Evolutionary conservation across 148 eudicot species (phyloP), one percentile per base, ranked within the genome.

Genomic region (Polygonum maritimum): DNA sequence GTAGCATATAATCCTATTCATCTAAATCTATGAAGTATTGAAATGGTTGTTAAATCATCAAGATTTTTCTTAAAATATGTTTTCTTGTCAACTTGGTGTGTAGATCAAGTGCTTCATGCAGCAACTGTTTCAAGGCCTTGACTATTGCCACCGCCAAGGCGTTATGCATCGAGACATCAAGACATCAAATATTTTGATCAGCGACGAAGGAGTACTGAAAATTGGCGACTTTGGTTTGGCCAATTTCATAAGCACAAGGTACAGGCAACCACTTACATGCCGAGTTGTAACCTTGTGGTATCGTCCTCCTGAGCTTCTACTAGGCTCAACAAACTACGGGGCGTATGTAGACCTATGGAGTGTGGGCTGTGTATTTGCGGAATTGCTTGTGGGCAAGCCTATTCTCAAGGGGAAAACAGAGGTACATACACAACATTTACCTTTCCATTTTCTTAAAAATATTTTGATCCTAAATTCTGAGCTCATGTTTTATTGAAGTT

Each of bases 281-380:
- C 98, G 97, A 35, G 98, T 94, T 45, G 97, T 94, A 33, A 94
- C 98, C 65, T 81, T 94, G 26, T 94, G 98, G 98, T 94, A 94
- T 84, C 89, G 98, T 14, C 98, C 98, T 71, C 98, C 98, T 60
- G 98, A 94, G 76, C 93, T 94, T 74, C 79, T 94, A 35, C 45
- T 94, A 76, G 98, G 98, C 47, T 86, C 97, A 1, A 94, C 97
- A 52, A 87, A 80, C 70, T 94, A 94, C 75, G 94, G 89, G 48
- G 77, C 86, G 21, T 84, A 84, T 52, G 97, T 94, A 33, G 98
- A 94, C 69, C 74, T 94, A 58, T 94, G 98, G 98, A 94, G 98
- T 78, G 90, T 85, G 11, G 98, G 98, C 16, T 94, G 98, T 80
- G 97, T 94, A 26, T 90, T 94, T 79, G 93, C 92, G 0, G 98